Evolutionary conservation across 2,329 filamentous ascomycete genomes (phyloP), one percentile per base, ranked within the genome.

Genomic region (Penicillium sp.): DNA sequence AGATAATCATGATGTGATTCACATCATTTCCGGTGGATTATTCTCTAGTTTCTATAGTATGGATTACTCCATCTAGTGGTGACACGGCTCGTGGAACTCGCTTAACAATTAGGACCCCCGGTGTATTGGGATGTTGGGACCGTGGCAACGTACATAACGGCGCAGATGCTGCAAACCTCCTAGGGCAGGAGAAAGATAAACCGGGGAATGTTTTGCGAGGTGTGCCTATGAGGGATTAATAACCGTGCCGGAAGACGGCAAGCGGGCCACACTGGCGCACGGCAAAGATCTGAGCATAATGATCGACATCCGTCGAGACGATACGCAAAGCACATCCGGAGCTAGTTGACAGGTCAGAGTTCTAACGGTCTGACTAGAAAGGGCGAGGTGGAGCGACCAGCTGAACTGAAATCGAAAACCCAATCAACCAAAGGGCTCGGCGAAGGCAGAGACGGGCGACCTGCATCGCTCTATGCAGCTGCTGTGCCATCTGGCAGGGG

Each of bases 371-470:
- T 42, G 38, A 8, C 43, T 24, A 14, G 20, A 45, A 18, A 10
- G 14, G 22, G 39, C 14, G 36, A 39, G 13, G 36, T 33, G 33
- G n/a, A 56, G 10, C 45, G 35, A 38, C 38, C 20, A 22, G 20
- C 20, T 22, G 4, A 22, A 4, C 20, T 4, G 20, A 4, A 22
- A 22, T 22, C 40, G 28, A 38, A 50, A 50, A 46, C 35, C n/a
- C 14, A 35, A 30, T 24, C 51, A 52, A 52, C 48, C 48, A 52
- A 18, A 33, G 22, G 24, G 4, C 27, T 9, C 22, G 16, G 4
- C n/a, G 18, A 35, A 38, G 10, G 35, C 31, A 30, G 46, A 48
- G 14, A 52, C 48, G 36, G 49, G 46, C 52, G 46, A 57, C 44
- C 36, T 36, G 49, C 46, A 48, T 46, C 43, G 24, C 31, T 20